These are phyloP conservation scores for Cocos nucifera DNA, from an alignment of 176 grass and related monocot genomes.

Conservation along the genomic window DNA sequence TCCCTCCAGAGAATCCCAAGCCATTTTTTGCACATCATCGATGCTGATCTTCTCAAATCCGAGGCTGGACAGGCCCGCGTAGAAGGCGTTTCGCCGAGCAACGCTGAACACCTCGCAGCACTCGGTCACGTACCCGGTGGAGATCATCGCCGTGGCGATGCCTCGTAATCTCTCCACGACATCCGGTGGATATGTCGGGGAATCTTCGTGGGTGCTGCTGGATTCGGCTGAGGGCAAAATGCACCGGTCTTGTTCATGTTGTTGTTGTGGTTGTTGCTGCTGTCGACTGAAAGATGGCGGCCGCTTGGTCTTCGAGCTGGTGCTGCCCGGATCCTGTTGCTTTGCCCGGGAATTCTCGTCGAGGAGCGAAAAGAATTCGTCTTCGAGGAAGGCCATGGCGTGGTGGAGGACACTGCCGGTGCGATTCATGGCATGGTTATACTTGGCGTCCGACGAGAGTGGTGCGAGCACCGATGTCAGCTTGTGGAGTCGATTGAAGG, in stretches of 20 bases:
- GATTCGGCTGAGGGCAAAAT: slow-evolving; percentile 14
- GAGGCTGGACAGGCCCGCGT: slow-evolving; percentile 39
- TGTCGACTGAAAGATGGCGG: slow-evolving; percentile 42
- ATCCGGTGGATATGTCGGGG: slow-evolving; percentile 32
- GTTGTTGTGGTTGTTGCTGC: neutral
- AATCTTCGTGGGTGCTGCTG: neutral
- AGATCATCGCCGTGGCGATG: slow-evolving; percentile 50
- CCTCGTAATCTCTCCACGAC: slow-evolving; percentile 36
- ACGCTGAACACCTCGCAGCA: slow-evolving; percentile 68
- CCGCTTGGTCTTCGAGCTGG: slow-evolving; percentile 10
- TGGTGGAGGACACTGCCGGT: slow-evolving; percentile 60
- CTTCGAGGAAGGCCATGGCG: slow-evolving; percentile 75
- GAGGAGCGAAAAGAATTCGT: slow-evolving; percentile 53
- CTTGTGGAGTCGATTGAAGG: slow-evolving; percentile 32
- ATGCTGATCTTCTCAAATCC: slow-evolving; percentile 73
- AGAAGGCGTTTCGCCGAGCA: slow-evolving; percentile 57
- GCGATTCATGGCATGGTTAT: slow-evolving; percentile 39
- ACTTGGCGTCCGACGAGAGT: slow-evolving; percentile 15
- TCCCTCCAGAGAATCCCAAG: slow-evolving; percentile 63
- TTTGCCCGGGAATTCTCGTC: slow-evolving; percentile 25
- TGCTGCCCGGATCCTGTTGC: slow-evolving; percentile 22
- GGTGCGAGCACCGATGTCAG: slow-evolving; percentile 25
- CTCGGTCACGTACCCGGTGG: slow-evolving; percentile 54
- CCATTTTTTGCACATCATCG: slow-evolving; percentile 80
- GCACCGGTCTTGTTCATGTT: slow-evolving; percentile 36